Evolutionary conservation across 345 rosid species (phyloP).

Genomic region (Balakata baccata): DNA sequence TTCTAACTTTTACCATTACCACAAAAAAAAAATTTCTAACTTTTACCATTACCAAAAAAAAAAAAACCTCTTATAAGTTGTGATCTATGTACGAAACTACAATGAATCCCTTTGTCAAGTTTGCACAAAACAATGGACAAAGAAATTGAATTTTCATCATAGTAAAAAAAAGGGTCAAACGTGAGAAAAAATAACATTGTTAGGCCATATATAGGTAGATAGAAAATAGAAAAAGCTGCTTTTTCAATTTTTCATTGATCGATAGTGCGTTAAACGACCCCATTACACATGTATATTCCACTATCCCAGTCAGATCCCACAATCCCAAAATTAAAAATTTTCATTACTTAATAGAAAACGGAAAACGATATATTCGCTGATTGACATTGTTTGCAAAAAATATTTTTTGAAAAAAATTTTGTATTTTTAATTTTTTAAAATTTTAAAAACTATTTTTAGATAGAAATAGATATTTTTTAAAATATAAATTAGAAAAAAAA

Average conservation of each 20-base stretch:
- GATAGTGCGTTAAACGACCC: conserved; percentile 14
- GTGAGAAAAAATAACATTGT: neutral
- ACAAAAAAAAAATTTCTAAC: too few relatives aligned
- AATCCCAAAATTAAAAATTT: neutral
- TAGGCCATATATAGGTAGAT: neutral
- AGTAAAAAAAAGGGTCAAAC: neutral
- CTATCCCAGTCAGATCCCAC: conserved; percentile 49
- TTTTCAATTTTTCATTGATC: neutral
- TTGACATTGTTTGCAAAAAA: too few relatives aligned
- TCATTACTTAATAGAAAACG: too few relatives aligned
- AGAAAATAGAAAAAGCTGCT: neutral
- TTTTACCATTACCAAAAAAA: too few relatives aligned
- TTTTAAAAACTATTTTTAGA: too few relatives aligned
- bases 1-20: too few relatives aligned
- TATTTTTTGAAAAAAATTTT: too few relatives aligned
- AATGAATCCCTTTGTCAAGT: neutral
- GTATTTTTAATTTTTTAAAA: too few relatives aligned
- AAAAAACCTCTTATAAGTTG: neutral
- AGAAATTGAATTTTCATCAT: neutral
- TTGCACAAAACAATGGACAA: neutral
- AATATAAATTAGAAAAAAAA: too few relatives aligned
- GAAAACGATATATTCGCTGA: too few relatives aligned
- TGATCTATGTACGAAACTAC: neutral
- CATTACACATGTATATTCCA: conserved; percentile 29
- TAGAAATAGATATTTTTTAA: too few relatives aligned